phyloP scores from a whole-genome alignment of 768 basidiomycete species.

The Termitomyces sp. region DNA sequence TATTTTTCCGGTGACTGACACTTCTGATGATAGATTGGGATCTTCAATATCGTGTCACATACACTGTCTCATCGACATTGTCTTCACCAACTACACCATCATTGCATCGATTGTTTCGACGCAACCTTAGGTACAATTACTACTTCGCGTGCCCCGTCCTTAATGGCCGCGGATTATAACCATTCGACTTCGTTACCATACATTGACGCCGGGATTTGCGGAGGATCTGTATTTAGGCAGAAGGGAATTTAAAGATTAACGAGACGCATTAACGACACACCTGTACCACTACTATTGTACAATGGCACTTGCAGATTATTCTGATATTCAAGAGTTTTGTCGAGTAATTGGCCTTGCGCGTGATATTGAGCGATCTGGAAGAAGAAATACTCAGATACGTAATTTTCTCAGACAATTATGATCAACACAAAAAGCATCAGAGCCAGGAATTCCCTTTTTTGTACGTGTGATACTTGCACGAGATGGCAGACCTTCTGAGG shows the following conservation, averaged over 20 bases:
- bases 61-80: background rate
- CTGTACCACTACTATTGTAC: slow-evolving; percentile 7
- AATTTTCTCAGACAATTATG: too few species aligned
- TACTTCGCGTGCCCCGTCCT: background rate
- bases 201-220: background rate
- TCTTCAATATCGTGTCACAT: background rate
- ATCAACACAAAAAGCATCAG: too few species aligned
- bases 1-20: background rate
- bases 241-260: background rate
- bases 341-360: too few species aligned
- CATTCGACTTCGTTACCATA: background rate
- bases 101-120: background rate
- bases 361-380: too few species aligned
- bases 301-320: slow-evolving; percentile 3
- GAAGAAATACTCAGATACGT: too few species aligned
- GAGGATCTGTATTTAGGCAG: background rate
- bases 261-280: background rate
- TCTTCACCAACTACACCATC: background rate
- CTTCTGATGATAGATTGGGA: background rate
- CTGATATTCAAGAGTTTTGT: background rate
- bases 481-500: too few species aligned
- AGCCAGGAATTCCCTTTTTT: too few species aligned
- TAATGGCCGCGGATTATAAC: slow-evolving; percentile 5
- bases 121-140: background rate
- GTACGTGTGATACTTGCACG: too few species aligned